phyloP scores from a whole-genome alignment of 2,329 filamentous ascomycete genomes.

The Pseudocercospora pini-densiflorae region DNA sequence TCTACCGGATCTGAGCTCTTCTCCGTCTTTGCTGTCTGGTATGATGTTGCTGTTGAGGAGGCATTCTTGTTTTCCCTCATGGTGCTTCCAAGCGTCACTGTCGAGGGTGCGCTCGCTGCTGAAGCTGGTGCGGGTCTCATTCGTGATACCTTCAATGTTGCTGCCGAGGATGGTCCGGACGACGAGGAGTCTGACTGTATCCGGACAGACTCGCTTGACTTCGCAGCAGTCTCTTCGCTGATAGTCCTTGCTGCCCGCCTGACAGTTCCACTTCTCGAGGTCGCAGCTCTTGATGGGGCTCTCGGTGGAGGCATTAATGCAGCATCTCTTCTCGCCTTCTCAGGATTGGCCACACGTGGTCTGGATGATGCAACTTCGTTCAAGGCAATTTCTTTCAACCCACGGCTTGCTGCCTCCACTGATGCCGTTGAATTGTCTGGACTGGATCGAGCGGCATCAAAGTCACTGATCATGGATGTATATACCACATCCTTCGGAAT shows the following conservation, averaged over 20 bases:
- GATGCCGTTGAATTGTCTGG: conserved; percentile 40
- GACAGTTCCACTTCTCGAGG: conserved; percentile 35
- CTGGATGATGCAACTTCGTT: conserved; percentile 44
- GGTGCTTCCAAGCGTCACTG: conserved; percentile 23
- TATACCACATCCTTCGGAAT: conserved; percentile 55
- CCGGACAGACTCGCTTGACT: conserved; percentile 23
- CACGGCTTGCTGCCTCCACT: conserved; percentile 44
- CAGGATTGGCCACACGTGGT: conserved; percentile 17
- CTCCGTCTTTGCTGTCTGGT: conserved; percentile 31
- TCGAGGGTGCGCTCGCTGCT: conserved; percentile 23
- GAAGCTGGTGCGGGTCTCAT: conserved; percentile 26
- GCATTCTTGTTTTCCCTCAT: conserved; percentile 32
- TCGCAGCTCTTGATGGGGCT: conserved; percentile 31
- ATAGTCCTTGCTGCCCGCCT: conserved; percentile 38
- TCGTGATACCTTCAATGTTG: conserved; percentile 30
- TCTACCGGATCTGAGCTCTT: conserved; percentile 33
- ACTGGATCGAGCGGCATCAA: conserved; percentile 33
- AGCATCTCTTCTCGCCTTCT: conserved; percentile 34
- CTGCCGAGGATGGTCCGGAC: conserved; percentile 22
- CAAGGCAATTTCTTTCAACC: conserved; percentile 51
- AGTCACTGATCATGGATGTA: conserved; percentile 42
- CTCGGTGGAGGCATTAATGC: conserved; percentile 40
- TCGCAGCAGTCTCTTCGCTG: conserved; percentile 39
- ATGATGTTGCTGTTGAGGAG: conserved; percentile 31
- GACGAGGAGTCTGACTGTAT: conserved; percentile 32